phyloP scores from a whole-genome alignment of 805 yeast species.

The Candida sanyiensis region DNA sequence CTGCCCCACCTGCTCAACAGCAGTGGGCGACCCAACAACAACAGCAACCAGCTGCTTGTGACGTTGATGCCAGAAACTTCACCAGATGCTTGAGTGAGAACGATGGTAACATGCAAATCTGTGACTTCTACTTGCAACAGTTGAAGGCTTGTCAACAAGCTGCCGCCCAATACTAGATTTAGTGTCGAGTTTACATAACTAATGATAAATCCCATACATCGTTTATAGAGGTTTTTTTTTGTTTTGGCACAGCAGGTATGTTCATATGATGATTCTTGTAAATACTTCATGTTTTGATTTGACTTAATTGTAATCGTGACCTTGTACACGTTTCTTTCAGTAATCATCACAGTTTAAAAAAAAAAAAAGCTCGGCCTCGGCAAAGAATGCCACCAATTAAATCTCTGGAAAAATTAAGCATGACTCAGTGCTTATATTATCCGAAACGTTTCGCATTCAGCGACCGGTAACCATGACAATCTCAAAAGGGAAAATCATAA shows the following conservation, averaged over 20 bases:
- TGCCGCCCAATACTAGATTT: constrained; percentile 63
- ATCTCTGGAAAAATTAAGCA: not conserved
- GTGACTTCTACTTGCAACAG: constrained; percentile 96
- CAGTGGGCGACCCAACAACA: constrained; percentile 30
- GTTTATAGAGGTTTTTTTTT: too few relatives aligned
- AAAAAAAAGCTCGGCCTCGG: constrained; percentile 3
- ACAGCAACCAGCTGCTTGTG: constrained; percentile 55
- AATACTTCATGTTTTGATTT: not conserved
- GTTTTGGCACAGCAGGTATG: constrained; percentile 1
- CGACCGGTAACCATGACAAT: not conserved
- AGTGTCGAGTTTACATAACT: constrained; percentile 1
- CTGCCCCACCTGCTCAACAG: constrained; percentile 16
- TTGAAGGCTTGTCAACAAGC: constrained; percentile 97
- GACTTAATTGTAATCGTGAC: too few relatives aligned
- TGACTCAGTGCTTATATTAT: not conserved
- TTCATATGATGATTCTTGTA: not conserved
- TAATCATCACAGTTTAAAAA: too few relatives aligned
- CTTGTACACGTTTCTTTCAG: too few relatives aligned
- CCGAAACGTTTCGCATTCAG: not conserved
- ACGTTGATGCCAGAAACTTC: constrained; percentile 88
- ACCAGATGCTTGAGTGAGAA: constrained; percentile 94
- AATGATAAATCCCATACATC: not conserved
- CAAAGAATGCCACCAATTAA: constrained; percentile 5
- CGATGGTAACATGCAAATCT: constrained; percentile 91
- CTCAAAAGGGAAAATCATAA: not conserved